phyloP scores from a whole-genome alignment of 768 basidiomycete species.

The Boletus tomentosulus region DNA sequence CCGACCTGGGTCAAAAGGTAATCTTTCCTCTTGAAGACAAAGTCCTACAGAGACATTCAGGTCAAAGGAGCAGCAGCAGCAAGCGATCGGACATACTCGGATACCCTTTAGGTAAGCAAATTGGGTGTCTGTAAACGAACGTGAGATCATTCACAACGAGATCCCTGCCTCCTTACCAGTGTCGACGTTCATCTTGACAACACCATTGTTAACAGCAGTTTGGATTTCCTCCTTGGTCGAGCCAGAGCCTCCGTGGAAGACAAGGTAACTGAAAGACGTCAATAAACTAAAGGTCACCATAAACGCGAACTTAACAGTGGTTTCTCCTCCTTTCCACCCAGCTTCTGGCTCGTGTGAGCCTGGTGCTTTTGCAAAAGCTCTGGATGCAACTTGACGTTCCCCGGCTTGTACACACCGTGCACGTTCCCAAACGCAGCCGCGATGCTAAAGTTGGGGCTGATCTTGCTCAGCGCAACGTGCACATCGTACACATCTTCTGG shows the following conservation, averaged over 20 bases:
- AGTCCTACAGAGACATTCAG: constrained; percentile 52
- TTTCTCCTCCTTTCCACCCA: constrained; percentile 58
- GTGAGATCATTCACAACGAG: constrained; percentile 1
- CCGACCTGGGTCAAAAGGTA: constrained; percentile 91
- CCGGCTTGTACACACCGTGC: constrained; percentile 99
- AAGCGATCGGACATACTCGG: constrained; percentile 42
- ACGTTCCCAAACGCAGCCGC: constrained; percentile 99
- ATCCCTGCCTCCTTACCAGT: constrained; percentile 45
- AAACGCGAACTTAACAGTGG: constrained; percentile 62
- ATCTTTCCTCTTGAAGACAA: constrained; percentile 77
- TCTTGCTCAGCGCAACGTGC: constrained; percentile 72
- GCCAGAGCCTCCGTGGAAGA: constrained; percentile 99
- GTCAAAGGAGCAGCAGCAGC: neutral
- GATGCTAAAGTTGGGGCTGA: constrained; percentile 93
- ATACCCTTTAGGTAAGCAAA: constrained; percentile 89
- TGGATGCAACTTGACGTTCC: constrained; percentile 92
- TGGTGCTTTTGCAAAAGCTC: constrained; percentile 93
- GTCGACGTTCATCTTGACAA: constrained; percentile 99
- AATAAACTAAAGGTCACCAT: neutral
- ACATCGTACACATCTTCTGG: constrained; percentile 95
- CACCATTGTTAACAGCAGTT: constrained; percentile 86
- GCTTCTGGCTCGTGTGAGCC: constrained; percentile 61
- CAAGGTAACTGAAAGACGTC: constrained; percentile 67
- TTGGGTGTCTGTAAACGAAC: constrained; percentile 58
- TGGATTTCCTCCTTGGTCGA: constrained; percentile 94